phyloP scores from a whole-genome alignment of 2,329 filamentous ascomycete genomes.

The Penicillium capsulatum region DNA sequence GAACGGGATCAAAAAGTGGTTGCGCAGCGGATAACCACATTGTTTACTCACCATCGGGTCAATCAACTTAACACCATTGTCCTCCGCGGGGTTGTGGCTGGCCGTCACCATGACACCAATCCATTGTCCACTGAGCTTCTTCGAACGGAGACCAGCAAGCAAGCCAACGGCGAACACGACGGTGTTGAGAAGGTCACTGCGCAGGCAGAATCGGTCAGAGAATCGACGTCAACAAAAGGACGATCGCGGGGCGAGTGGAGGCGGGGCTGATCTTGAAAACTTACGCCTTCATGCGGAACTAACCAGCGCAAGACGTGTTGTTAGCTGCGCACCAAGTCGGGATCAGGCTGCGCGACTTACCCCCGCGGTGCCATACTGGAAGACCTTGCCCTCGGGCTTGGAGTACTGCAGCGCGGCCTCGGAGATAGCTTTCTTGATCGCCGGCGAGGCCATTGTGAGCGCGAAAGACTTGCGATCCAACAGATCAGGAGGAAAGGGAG shows the following conservation, averaged over 20 bases:
- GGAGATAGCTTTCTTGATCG: conserved; percentile 43
- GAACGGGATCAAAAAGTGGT: no score
- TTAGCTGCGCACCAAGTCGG: conserved; percentile 20
- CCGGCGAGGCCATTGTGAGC: conserved; percentile 42
- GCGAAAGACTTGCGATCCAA: conserved; percentile 15
- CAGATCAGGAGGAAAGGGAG: background rate
- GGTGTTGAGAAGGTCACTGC: conserved; percentile 74
- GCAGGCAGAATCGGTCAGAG: conserved; percentile 28
- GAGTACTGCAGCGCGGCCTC: conserved; percentile 48
- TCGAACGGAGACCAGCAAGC: conserved; percentile 80
- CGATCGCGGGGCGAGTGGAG: conserved; percentile 31
- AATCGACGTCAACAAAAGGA: conserved; percentile 27
- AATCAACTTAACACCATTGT: conserved; percentile 93
- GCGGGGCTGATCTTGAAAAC: conserved; percentile 34
- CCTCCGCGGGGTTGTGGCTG: conserved; percentile 82
- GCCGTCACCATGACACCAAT: conserved; percentile 97
- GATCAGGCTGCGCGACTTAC: conserved; percentile 43
- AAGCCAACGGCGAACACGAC: conserved; percentile 91
- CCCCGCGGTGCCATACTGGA: conserved; percentile 59
- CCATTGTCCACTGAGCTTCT: conserved; percentile 81
- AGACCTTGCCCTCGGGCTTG: conserved; percentile 49
- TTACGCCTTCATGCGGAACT: conserved; percentile 70
- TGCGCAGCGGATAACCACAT: background rate
- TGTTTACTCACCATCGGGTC: conserved; percentile 68
- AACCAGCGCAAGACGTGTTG: conserved; percentile 14